Conservation (phyloP, 1,284 basidiomycete genomes). For the Vanrija pseudolonga region DNA sequence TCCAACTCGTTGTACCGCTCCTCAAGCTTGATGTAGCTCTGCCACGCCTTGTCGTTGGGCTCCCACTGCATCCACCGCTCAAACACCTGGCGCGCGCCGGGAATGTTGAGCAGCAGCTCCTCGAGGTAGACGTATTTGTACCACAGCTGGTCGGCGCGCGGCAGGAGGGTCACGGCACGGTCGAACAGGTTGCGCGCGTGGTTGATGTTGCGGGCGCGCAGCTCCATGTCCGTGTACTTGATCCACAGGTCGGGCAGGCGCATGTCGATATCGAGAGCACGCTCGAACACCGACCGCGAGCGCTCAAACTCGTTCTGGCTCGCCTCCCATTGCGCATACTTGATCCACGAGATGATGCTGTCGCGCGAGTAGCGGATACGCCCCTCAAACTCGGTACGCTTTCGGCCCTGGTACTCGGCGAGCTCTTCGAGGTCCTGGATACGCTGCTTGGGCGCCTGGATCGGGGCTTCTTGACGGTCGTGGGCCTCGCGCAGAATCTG, state of each 20-base stretch:
- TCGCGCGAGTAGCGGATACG: slow-evolving; percentile 79
- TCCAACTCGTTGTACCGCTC: slow-evolving; percentile 88
- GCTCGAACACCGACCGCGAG: slow-evolving; percentile 90
- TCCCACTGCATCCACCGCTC: slow-evolving; percentile 99
- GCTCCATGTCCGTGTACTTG: slow-evolving; percentile 95
- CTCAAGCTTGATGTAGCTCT: slow-evolving; percentile 96
- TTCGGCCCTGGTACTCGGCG: slow-evolving; percentile 89
- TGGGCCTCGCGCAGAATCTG: slow-evolving; percentile 97
- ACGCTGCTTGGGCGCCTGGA: slow-evolving; percentile 86
- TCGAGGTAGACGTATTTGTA: slow-evolving; percentile 99
- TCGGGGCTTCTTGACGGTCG: slow-evolving; percentile 89
- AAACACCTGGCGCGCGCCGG: slow-evolving; percentile 93
- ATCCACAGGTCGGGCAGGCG: slow-evolving; percentile 88
- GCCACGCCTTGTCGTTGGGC: slow-evolving; percentile 98
- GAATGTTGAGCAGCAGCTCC: slow-evolving; percentile 91
- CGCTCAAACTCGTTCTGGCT: slow-evolving; percentile 93
- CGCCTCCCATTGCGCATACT: slow-evolving; percentile 72
- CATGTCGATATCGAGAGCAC: slow-evolving; percentile 92
- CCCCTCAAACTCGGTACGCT: slow-evolving; percentile 95
- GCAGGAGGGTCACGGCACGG: slow-evolving; percentile 90
- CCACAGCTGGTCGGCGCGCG: slow-evolving; percentile 86
- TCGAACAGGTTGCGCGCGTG: slow-evolving; percentile 96
- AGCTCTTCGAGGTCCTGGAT: slow-evolving; percentile 98
- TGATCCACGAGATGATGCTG: slow-evolving; percentile 56
- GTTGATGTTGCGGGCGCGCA: slow-evolving; percentile 94